Conservation (phyloP, 441 rosid genomes). For the Gossypium davidsonii region DNA sequence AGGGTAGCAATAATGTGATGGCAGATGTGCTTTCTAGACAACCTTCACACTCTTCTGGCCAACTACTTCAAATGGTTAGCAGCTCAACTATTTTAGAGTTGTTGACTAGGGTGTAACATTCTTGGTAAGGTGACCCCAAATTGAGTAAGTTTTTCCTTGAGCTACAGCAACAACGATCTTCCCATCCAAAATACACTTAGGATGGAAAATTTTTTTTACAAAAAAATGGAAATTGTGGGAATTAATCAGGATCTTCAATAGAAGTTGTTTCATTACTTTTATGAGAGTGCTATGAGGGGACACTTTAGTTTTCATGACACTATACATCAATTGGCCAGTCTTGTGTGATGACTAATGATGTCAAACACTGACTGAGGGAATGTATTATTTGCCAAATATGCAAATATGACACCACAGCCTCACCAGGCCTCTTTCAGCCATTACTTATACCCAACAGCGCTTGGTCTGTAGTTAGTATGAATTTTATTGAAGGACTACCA, state of each 20-base stretch:
- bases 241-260: not conserved
- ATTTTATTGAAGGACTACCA: not conserved
- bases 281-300: not conserved
- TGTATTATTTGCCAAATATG: not conserved
- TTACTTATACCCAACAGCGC: not conserved
- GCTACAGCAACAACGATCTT: no score
- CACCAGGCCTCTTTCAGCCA: not conserved
- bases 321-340: no score
- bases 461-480: no score
- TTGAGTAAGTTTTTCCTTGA: no score
- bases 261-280: no score
- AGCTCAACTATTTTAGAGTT: no score
- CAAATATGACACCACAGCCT: not conserved
- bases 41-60: not conserved
- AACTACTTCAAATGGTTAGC: not conserved
- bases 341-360: not conserved
- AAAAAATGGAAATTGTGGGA: not conserved
- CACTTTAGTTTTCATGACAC: not conserved
- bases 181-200: no score
- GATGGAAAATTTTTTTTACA: accelerated
- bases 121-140: no score
- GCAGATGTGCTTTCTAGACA: not conserved
- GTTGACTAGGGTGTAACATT: no score
- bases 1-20: not conserved
- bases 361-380: not conserved